These are phyloP conservation scores for Wickerhamiella sorbophila DNA, from an alignment of 805 yeast genomes.

Conservation along the genomic window DNA sequence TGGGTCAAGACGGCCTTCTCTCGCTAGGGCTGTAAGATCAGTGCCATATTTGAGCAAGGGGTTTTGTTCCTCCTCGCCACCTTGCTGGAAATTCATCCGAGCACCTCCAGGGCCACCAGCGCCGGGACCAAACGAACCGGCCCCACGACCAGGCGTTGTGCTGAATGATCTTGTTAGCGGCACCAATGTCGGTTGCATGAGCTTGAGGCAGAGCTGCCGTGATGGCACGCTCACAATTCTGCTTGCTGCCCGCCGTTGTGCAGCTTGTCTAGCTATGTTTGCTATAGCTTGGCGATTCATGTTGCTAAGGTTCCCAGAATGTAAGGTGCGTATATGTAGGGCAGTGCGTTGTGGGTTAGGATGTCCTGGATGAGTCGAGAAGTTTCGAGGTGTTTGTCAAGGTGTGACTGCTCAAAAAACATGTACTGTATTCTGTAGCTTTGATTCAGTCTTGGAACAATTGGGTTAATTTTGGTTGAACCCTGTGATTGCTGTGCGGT, in stretches of 20 bases:
- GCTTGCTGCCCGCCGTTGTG: background rate
- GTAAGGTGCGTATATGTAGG: background rate
- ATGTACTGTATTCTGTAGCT: too few species aligned
- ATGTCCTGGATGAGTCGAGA: background rate
- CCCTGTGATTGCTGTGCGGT: too few species aligned
- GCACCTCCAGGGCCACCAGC: background rate
- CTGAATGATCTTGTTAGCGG: background rate
- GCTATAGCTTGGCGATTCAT: background rate
- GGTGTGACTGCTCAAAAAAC: too few species aligned
- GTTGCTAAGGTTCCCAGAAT: too few species aligned
- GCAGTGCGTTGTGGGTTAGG: background rate
- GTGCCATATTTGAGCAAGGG: slow-evolving; percentile 78
- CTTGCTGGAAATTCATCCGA: background rate
- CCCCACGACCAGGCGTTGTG: background rate
- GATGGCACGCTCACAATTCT: background rate
- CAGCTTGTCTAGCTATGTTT: background rate
- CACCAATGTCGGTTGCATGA: background rate
- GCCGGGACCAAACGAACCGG: background rate
- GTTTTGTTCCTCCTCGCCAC: slow-evolving; percentile 30
- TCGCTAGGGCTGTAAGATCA: slow-evolving; percentile 74
- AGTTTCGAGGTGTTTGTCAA: too few species aligned
- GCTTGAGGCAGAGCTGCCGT: background rate
- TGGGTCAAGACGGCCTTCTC: slow-evolving; percentile 84
- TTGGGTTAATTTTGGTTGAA: too few species aligned
- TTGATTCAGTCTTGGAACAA: too few species aligned